Evolutionary conservation across 1,139 yeast species (phyloP).

Genomic region (Geotrichum australiense): DNA sequence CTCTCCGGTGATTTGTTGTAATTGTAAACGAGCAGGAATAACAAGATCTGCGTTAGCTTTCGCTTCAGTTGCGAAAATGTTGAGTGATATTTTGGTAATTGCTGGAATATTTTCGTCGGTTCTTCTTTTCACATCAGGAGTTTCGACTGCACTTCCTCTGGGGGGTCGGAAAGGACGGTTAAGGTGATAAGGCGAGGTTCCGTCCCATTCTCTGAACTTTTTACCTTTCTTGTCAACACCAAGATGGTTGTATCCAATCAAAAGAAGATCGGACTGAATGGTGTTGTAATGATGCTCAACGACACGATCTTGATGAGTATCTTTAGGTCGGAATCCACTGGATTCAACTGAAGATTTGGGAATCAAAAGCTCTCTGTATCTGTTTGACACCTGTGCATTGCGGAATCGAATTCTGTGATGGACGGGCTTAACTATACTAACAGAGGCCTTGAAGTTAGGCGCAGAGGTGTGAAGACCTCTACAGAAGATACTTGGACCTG

Average conservation of each 20-base stretch:
- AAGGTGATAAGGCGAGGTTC: constrained; percentile 80
- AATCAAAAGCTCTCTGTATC: constrained; percentile 55
- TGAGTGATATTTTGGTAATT: constrained; percentile 57
- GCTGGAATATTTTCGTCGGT: constrained; percentile 64
- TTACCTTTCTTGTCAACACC: constrained; percentile 49
- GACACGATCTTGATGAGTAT: constrained; percentile 74
- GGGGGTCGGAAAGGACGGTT: constrained; percentile 52
- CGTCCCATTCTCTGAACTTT: constrained; percentile 80
- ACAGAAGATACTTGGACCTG: constrained; percentile 8
- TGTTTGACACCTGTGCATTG: constrained; percentile 55
- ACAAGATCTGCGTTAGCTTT: constrained; percentile 66
- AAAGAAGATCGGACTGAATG: constrained; percentile 65
- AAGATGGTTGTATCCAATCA: constrained; percentile 69
- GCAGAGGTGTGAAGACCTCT: constrained; percentile 26
- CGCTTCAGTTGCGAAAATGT: constrained; percentile 73
- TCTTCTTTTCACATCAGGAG: constrained; percentile 66
- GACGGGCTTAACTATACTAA: constrained; percentile 59
- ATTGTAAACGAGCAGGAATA: constrained; percentile 68
- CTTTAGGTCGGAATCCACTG: constrained; percentile 65
- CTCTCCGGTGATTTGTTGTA: constrained; percentile 89
- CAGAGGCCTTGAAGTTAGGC: constrained; percentile 7
- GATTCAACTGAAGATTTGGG: constrained; percentile 47
- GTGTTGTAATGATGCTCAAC: constrained; percentile 69
- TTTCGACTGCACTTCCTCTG: constrained; percentile 46
- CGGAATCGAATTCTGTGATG: constrained; percentile 78